Evolutionary conservation across 805 yeast genomes (phyloP).

Genomic region (Starmerella riodocensis): DNA sequence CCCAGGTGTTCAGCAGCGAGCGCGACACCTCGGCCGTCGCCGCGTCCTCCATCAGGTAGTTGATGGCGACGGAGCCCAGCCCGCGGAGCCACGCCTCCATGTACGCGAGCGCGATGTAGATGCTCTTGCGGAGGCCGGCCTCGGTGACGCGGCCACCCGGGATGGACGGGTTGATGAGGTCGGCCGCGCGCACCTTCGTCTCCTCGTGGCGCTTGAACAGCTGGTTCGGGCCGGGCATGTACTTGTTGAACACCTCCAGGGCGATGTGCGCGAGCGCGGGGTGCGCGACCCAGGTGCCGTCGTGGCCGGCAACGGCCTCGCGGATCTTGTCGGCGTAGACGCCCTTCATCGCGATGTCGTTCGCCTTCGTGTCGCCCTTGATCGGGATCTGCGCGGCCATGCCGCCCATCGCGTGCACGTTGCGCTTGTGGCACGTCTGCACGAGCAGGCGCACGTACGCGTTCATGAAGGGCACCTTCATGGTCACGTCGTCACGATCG

Average conservation of each 20-base stretch:
- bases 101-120: conserved; percentile 52
- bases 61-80: conserved; percentile 60
- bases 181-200: conserved; percentile 41
- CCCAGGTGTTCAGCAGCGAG: conserved; percentile 64
- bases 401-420: conserved; percentile 67
- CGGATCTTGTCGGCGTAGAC: conserved; percentile 56
- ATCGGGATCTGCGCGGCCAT: conserved; percentile 72
- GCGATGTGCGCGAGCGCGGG: conserved; percentile 58
- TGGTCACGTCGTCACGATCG: conserved; percentile 56
- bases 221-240: conserved; percentile 66
- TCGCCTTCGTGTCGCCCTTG: conserved; percentile 48
- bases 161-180: conserved; percentile 47
- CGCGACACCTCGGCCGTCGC: conserved; percentile 71
- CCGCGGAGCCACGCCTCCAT: conserved; percentile 67
- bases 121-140: conserved; percentile 50
- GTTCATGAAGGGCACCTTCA: conserved; percentile 58
- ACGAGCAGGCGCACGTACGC: conserved; percentile 52
- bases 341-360: conserved; percentile 51
- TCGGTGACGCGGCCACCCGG: conserved; percentile 50
- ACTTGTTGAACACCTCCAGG: conserved; percentile 54
- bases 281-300: conserved; percentile 70
- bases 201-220: conserved; percentile 41
- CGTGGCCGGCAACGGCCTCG: conserved; percentile 57
- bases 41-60: conserved; percentile 66
- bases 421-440: conserved; percentile 56